Evolutionary conservation across 2,329 filamentous ascomycete species (phyloP), one percentile per base, ranked within the genome.

Genomic region (Plenodomus tracheiphilus): DNA sequence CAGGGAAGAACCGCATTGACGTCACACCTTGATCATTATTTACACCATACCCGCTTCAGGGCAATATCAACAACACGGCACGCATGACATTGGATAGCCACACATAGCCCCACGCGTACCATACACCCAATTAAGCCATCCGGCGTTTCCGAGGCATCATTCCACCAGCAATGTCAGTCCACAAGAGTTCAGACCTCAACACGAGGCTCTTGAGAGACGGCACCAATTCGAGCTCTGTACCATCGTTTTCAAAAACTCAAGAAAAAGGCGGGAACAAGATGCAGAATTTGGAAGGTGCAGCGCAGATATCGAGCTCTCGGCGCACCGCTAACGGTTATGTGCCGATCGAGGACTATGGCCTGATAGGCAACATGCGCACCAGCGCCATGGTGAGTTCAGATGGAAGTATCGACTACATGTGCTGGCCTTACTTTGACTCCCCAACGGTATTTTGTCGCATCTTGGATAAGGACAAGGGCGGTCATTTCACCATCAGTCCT

Each of bases 301-400:
- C 43, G 9, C 53, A 53, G 30, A 51, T 49, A n/a, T 54, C 51
- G 16, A 55, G 46, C 18, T 54, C 59, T 10, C 53, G 62, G 46
- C 61, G 63, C 18, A 47, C 60, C 4, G 53, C 53, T 8, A 66
- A 60, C 28, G 64, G 64, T 10, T 66, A 66, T 39, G 64, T 66
- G 62, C 62, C 64, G 40, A 59, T 61, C 8, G 87, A 91, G 65
- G 83, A 91, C 70, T 91, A 91, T 77, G 88, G 88, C 46, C 81
- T 91, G 71, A 89, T 91, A 61, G 88, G 88, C 19, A 90, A 91
- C 64, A 89, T 91, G 87, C 81, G 85, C 61, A 91, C 87, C 1
- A 89, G 86, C 74, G 61, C 61, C 13, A 63, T 61, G 58, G 53
- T 62, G 6, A 56, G 54, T 8, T 48, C 51, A 11, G 54, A 62